Percentiles rank a stretch among this genome's conserved stretches.
Evolutionary conservation across 2,329 filamentous ascomycete species (phyloP).

Genomic region (Cercospora berteroae): DNA sequence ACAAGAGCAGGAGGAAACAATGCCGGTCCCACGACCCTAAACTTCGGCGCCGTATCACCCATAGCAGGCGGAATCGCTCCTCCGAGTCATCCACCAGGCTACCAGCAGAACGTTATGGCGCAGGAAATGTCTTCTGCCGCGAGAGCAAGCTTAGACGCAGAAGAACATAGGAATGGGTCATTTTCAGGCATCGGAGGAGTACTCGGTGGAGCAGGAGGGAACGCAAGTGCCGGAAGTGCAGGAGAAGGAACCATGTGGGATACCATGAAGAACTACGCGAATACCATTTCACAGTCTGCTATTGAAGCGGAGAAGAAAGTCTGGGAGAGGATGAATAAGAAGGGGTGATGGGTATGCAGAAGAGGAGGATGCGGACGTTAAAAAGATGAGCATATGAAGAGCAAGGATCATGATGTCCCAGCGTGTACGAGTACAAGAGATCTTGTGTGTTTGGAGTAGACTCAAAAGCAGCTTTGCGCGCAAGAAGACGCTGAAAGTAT

Average conservation of each 20-base stretch:
- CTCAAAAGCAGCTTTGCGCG: neutral
- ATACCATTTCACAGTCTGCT: constrained; percentile 42
- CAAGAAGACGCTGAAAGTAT: neutral
- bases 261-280: constrained; percentile 45
- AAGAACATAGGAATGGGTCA: constrained; percentile 25
- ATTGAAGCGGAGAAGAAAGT: constrained; percentile 48
- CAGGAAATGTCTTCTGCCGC: constrained; percentile 41
- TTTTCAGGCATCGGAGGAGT: constrained; percentile 14
- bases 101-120: constrained; percentile 48
- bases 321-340: constrained; percentile 48
- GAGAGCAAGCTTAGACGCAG: constrained; percentile 36
- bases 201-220: constrained; percentile 27
- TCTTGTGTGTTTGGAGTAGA: neutral
- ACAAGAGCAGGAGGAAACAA: constrained; percentile 14
- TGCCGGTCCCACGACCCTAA: constrained; percentile 40
- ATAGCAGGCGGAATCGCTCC: constrained; percentile 28
- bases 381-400: neutral
- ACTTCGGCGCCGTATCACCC: constrained; percentile 37
- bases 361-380: neutral
- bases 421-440: neutral
- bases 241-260: constrained; percentile 32
- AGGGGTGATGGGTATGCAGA: neutral
- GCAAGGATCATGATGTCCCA: neutral
- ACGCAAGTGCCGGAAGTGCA: constrained; percentile 22
- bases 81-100: constrained; percentile 47